phyloP scores from a whole-genome alignment of 176 grass and related monocot genomes.

The Olyra latifolia region DNA sequence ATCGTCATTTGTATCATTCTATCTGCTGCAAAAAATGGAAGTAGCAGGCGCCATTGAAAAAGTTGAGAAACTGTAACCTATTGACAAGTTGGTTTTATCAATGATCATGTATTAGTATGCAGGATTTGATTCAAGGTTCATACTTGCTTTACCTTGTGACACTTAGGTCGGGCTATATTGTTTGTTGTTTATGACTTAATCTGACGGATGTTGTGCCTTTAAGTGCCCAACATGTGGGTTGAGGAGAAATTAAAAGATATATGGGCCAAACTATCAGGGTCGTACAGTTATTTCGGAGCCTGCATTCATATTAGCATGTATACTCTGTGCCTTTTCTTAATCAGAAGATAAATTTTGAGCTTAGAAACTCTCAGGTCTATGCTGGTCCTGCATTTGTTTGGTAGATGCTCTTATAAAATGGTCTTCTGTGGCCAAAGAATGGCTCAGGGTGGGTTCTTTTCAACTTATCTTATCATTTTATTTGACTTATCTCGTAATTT shows the following conservation, averaged over 20 bases:
- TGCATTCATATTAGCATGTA: background rate
- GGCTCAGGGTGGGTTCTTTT: too few relatives aligned
- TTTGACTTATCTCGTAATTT: too few relatives aligned
- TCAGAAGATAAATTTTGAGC: background rate
- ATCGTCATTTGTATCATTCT: background rate
- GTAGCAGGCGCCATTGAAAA: background rate
- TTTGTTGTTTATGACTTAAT: background rate
- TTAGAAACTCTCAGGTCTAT: background rate
- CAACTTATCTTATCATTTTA: too few relatives aligned
- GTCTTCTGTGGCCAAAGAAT: background rate
- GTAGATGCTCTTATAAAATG: background rate
- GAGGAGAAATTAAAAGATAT: background rate
- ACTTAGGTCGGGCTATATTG: background rate
- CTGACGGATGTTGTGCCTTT: background rate
- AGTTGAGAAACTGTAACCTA: background rate
- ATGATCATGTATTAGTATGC: background rate
- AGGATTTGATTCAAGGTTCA: background rate
- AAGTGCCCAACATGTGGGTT: background rate
- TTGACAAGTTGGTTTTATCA: background rate
- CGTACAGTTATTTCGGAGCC: background rate
- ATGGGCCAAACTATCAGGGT: background rate
- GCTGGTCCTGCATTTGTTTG: background rate
- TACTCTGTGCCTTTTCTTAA: background rate
- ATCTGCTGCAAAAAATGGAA: background rate
- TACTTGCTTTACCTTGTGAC: background rate